Base-by-base conservation (phyloP, 2,329 filamentous ascomycete genomes). In the Ustulina deusta region DNA sequence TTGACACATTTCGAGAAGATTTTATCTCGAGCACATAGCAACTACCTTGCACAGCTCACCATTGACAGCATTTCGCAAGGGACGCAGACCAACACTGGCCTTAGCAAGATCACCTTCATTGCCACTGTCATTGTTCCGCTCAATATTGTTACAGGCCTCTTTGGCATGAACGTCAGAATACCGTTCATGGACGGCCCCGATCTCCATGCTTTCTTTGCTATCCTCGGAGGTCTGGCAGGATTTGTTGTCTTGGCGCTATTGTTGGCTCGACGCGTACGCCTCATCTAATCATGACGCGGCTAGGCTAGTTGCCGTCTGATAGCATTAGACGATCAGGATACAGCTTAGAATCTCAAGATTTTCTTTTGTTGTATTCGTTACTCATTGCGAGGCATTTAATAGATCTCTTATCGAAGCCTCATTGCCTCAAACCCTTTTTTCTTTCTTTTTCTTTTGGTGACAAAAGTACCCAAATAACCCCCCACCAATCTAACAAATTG, bases 1-100 rank as follows among this genome's bases (percentile, higher is more conserved):
- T 81, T 99, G 74, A 90, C 90, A 0, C 96, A 99, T 79, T 97
- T 97, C 74, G 96, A 99, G 80, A 98, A 98, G 85, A 97, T 99
- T 87, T 87, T 99, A 57, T 94, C 92, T 32, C 91, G 96, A 25
- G 92, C 93, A 1, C 96, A 99, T 83, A 93, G 92, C 83, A 99
- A 98, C 80, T 98, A 99, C 78, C 87, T 99, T 42, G 95, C 96
- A 1, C 96, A 97, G 78, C 89, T 98, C 69, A 95, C 92, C 44
- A 94, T 98, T 74, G 93, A 97, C 79, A 95, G 93, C 80, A 93
- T 97, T 75, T 89, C 91, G 1, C 90, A 97, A 79, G 94, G 94
- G 29, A 97, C 94, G 67, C 87, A 90, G 72, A 94, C 93, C 62
- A 98, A 98, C 82, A 89, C 91, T 72, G 91, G 95, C 6, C 87